Conservation (phyloP, 352 stramenopile genomes). For the Phytophthora fragariae region DNA sequence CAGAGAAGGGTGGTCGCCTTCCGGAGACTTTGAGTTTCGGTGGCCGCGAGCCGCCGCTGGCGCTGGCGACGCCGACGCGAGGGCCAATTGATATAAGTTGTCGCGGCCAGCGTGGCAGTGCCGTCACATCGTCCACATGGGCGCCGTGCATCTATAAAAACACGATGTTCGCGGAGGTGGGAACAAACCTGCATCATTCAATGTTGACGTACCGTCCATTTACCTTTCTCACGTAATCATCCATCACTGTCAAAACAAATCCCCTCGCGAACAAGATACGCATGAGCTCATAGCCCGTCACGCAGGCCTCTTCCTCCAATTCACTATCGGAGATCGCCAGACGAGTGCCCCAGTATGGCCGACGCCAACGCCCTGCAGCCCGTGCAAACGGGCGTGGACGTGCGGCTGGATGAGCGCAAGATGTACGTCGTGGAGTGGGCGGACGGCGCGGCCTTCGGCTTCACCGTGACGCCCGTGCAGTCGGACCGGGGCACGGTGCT, state of each 20-base stretch:
- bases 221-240: no score
- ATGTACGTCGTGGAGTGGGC: constrained; percentile 84
- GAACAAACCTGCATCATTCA: no score
- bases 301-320: no score
- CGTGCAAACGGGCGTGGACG: constrained; percentile 40
- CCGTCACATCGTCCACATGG: constrained; percentile 5
- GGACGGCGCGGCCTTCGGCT: constrained; percentile 68
- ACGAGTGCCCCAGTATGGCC: constrained; percentile 16
- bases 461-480: constrained; percentile 75
- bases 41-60: constrained; percentile 3
- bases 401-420: constrained; percentile 73
- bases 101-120: constrained; percentile 20
- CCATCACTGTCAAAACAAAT: no score
- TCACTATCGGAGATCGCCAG: no score
- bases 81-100: constrained; percentile 15
- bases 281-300: no score
- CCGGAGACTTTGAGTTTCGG: constrained; percentile 14
- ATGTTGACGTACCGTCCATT: no score
- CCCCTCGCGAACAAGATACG: no score
- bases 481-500: constrained; percentile 74
- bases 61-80: constrained; percentile 8
- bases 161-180: no score
- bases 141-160: no score
- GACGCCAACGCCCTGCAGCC: constrained; percentile 35
- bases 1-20: constrained; percentile 19